Base-by-base conservation (phyloP, 345 rosid species). In the Anacardium occidentale region DNA sequence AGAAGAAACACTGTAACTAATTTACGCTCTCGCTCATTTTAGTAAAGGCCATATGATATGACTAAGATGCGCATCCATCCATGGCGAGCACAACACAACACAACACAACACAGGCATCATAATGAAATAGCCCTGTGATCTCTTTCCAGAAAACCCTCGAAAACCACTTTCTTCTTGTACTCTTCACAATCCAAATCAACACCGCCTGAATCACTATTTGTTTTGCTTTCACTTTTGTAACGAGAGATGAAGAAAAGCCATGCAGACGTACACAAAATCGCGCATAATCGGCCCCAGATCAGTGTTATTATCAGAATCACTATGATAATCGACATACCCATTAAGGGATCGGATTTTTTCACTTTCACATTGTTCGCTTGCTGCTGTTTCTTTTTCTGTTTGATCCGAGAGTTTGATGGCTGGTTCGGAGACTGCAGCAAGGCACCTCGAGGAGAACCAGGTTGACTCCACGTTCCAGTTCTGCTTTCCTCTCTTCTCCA, bases 121-220 rank as follows among this genome's bases (percentile, higher is more conserved):
- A 11, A 20, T 5, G 62, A 15, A 21, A 58, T 20, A 37, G 75
- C 65, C 64, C 86, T 82, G 69, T 75, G 87, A 57, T 75, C 79
- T 66, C 97, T 87, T 29, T 86, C 83, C 13, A 91, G 92, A 75
- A 93, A 73, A 21, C 97, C 98, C 22, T 87, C 90, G 79, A 90
- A 59, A 62, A 90, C 85, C 81, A 91, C 93, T 74, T 72, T 89
- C 81, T 78, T 87, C 75, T 86, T 86, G 25, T 80, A 75, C 64
- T 84, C 89, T 69, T 79, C 79, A n/a, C 88, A 84, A 40, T 71
- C 69, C 68, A 88, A 75, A 74, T 81, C 80, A 64, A 50, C 53
- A 13, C 45, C 83, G 24, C 0, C 62, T 25, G 70, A 51, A 62
- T 42, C 62, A 47, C 61, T 25, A 8, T 34, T 7, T 18, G 34